Evolutionary conservation across 2,329 filamentous ascomycete genomes (phyloP).

Genomic region (Byssothecium circinans): DNA sequence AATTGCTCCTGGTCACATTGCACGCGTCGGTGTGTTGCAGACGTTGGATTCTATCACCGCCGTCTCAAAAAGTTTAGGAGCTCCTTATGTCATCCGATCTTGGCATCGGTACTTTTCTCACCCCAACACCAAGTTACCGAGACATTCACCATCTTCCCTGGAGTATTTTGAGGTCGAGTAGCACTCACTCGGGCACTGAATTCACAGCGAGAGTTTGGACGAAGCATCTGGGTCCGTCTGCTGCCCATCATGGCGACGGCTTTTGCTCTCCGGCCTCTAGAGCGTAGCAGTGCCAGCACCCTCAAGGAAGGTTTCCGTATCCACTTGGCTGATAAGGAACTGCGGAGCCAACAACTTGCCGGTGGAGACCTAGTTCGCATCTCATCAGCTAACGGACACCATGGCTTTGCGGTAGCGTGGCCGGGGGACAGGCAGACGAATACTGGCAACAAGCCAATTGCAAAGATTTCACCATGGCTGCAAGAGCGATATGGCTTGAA

Average conservation of each 20-base stretch:
- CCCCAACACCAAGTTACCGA: too few relatives aligned
- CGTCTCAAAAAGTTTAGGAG: not conserved
- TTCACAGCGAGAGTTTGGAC: too few relatives aligned
- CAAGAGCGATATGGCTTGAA: slow-evolving; percentile 71
- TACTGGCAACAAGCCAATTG: slow-evolving; percentile 40
- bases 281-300: slow-evolving; percentile 50
- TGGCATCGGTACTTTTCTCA: not conserved
- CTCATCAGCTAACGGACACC: slow-evolving; percentile 47
- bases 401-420: slow-evolving; percentile 66
- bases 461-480: slow-evolving; percentile 70
- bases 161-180: too few relatives aligned
- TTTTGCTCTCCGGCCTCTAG: slow-evolving; percentile 59
- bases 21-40: slow-evolving; percentile 15
- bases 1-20: slow-evolving; percentile 44
- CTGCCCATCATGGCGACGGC: slow-evolving; percentile 21
- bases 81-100: not conserved
- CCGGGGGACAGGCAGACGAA: slow-evolving; percentile 51
- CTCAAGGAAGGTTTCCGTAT: slow-evolving; percentile 60
- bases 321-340: slow-evolving; percentile 58
- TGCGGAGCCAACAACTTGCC: slow-evolving; percentile 58
- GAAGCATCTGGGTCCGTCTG: too few relatives aligned
- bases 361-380: slow-evolving; percentile 63
- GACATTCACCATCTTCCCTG: too few relatives aligned
- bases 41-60: not conserved
- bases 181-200: too few relatives aligned